phyloP scores from a whole-genome alignment of 1,139 yeast species.

The Pneumocystis carinii region DNA sequence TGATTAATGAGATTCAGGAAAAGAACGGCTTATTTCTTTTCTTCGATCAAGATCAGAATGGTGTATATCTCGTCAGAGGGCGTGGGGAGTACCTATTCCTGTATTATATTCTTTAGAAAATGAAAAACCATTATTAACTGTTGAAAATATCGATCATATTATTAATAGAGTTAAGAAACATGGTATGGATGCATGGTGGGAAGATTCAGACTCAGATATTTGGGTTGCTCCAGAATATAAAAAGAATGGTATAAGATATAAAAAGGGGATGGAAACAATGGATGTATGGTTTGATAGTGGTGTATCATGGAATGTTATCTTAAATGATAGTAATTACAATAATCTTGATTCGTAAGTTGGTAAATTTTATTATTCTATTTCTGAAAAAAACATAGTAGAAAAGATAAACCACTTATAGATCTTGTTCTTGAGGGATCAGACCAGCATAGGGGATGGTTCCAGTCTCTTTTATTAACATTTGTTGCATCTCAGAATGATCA shows the following conservation, averaged over 20 bases:
- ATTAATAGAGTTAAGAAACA: constrained; percentile 36
- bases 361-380: constrained; percentile 35
- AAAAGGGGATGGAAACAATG: constrained; percentile 78
- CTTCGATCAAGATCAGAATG: constrained; percentile 73
- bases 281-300: constrained; percentile 99
- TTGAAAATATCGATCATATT: constrained; percentile 38
- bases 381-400: constrained; percentile 5
- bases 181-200: constrained; percentile 75
- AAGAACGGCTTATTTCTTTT: constrained; percentile 55
- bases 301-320: constrained; percentile 50
- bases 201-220: constrained; percentile 29
- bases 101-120: constrained; percentile 51
- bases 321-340: not conserved
- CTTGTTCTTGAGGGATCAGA: constrained; percentile 87
- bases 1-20: constrained; percentile 29
- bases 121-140: constrained; percentile 43
- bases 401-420: constrained; percentile 39
- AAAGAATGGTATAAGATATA: constrained; percentile 29
- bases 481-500: constrained; percentile 30
- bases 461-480: constrained; percentile 73
- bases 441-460: constrained; percentile 99
- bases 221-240: constrained; percentile 55
- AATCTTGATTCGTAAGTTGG: not conserved
- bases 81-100: constrained; percentile 99
- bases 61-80: constrained; percentile 93